phyloP scores from a whole-genome alignment of 805 yeast genomes.

The Debaryomyces castellii region DNA sequence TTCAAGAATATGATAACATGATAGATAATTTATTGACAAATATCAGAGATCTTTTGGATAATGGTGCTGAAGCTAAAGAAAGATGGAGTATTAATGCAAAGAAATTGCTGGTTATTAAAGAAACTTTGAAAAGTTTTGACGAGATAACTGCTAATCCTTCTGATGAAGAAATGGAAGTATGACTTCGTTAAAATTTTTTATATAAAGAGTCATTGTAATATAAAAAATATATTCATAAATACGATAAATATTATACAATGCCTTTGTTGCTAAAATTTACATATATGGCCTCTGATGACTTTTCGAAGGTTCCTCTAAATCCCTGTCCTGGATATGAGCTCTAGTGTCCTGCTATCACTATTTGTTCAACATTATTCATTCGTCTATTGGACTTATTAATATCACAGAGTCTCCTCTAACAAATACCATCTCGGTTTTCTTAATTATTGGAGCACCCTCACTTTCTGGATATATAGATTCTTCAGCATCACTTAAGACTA shows the following conservation, averaged over 20 bases:
- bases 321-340: background rate
- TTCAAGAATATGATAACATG: conserved; percentile 33
- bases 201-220: background rate
- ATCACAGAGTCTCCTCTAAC: conserved; percentile 98
- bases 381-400: conserved; percentile 54
- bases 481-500: conserved; percentile 89
- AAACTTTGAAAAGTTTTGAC: conserved; percentile 14
- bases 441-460: conserved; percentile 46
- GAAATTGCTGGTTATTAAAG: conserved; percentile 27
- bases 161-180: conserved; percentile 13
- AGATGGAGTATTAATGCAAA: conserved; percentile 36
- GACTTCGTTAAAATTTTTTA: conserved; percentile 3
- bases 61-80: conserved; percentile 31
- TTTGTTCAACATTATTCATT: conserved; percentile 4
- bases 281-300: background rate
- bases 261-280: background rate
- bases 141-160: background rate
- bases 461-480: conserved; percentile 71
- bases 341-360: background rate
- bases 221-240: background rate
- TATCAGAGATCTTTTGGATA: conserved; percentile 28
- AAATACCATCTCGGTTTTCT: conserved; percentile 82
- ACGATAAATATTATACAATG: conserved; percentile 2
- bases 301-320: background rate
- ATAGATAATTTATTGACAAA: conserved; percentile 21